Percentiles rank a stretch among this genome's conserved stretches.
These are phyloP conservation scores for Talaromyces verruculosus DNA, from an alignment of 2,329 filamentous ascomycete species.

Conservation along the genomic window DNA sequence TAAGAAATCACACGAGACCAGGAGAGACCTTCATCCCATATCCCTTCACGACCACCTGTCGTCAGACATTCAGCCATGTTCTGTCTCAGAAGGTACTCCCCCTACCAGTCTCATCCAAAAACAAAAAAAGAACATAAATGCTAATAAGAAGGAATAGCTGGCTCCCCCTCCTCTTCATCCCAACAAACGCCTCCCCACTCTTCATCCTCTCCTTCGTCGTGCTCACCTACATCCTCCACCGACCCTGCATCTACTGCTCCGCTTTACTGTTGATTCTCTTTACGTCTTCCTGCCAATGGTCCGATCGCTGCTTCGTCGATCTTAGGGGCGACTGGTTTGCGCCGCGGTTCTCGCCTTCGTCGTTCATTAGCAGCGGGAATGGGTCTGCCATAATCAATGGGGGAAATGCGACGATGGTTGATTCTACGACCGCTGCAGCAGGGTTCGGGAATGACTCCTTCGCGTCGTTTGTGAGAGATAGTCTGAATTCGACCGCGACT, in stretches of 20 bases:
- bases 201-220: constrained; percentile 88
- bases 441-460: constrained; percentile 32
- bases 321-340: constrained; percentile 91
- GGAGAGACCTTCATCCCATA: not conserved
- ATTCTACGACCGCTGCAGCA: not conserved
- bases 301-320: constrained; percentile 89
- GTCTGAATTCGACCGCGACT: constrained; percentile 68
- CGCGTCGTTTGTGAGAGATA: constrained; percentile 42
- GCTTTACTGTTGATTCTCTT: constrained; percentile 93
- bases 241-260: constrained; percentile 96
- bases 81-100: constrained; percentile 62
- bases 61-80: constrained; percentile 53
- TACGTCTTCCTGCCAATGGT: constrained; percentile 86
- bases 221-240: constrained; percentile 93
- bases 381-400: not conserved
- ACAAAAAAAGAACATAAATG: too few relatives aligned
- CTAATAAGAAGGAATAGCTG: constrained; percentile 55
- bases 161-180: constrained; percentile 84
- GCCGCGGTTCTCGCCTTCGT: constrained; percentile 55
- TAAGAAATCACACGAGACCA: not conserved
- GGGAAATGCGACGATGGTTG: not conserved
- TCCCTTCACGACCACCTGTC: not conserved
- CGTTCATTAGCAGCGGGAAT: constrained; percentile 6
- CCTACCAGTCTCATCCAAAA: not conserved
- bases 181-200: constrained; percentile 78